Conservation (phyloP, 306 rosid species). For the Cucumis melo region DNA sequence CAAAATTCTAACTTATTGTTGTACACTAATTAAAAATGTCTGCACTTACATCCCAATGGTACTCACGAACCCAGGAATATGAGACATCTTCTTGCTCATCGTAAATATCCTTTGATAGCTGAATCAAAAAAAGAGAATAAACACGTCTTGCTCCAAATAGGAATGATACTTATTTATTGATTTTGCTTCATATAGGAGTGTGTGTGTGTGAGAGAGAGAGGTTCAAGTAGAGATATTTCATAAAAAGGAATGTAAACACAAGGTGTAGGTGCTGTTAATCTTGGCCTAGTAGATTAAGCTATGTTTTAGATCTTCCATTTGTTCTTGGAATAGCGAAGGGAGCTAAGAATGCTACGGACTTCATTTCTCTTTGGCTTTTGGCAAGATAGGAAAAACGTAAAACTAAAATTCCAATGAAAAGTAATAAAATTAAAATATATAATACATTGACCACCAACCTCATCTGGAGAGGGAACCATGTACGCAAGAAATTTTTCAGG, state of each 20-base stretch:
- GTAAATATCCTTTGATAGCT: conserved; percentile 77
- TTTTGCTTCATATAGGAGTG: neutral
- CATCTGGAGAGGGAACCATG: conserved; percentile 85
- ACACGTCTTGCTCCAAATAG: neutral
- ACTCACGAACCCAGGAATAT: conserved; percentile 85
- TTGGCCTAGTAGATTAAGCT: neutral
- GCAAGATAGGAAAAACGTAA: neutral
- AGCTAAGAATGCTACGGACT: neutral
- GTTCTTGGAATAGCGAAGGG: neutral
- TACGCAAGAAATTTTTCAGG: conserved; percentile 91
- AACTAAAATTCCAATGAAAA: neutral
- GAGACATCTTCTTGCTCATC: conserved; percentile 80
- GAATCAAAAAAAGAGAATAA: conserved; percentile 15
- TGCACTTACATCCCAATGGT: conserved; percentile 76
- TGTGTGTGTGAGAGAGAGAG: neutral
- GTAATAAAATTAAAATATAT: neutral
- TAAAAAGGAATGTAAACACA: neutral
- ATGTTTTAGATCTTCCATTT: neutral
- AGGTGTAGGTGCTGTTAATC: neutral
- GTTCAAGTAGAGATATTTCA: no score
- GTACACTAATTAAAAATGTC: neutral
- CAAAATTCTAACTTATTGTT: neutral
- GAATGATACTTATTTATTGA: neutral
- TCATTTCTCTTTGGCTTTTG: neutral
- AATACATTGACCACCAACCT: conserved; percentile 29